These are phyloP conservation scores for Tuber brumale DNA, from an alignment of 495 filamentous ascomycete species.

Conservation along the genomic window DNA sequence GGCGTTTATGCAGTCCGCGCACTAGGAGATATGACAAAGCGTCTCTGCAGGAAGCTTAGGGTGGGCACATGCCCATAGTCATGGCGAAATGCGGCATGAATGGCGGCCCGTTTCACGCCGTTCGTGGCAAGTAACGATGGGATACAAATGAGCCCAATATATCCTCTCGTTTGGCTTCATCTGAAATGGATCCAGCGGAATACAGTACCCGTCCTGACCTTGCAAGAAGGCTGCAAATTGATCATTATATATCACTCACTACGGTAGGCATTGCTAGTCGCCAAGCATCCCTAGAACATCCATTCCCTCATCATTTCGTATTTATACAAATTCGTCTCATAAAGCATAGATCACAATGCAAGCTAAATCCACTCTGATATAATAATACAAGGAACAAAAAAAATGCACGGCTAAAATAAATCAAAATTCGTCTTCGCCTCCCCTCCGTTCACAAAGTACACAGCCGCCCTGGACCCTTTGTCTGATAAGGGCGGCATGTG, in stretches of 20 bases:
- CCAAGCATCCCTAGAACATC: background rate
- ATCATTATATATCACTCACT: background rate
- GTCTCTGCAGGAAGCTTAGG: no score
- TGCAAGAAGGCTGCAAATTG: background rate
- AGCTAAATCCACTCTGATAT: background rate
- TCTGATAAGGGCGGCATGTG: slow-evolving; percentile 70
- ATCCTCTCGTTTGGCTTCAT: no score
- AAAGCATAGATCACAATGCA: background rate
- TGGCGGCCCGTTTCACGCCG: no score
- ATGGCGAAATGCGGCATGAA: no score
- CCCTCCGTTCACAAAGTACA: slow-evolving; percentile 38
- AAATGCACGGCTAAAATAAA: background rate
- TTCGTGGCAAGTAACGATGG: no score
- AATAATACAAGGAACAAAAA: slow-evolving; percentile 1
- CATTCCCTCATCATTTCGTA: background rate
- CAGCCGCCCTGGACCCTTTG: slow-evolving; percentile 66
- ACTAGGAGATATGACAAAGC: no score
- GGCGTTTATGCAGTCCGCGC: no score
- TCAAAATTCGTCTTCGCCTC: slow-evolving; percentile 33
- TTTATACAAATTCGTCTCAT: background rate
- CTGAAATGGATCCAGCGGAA: no score
- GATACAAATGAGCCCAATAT: no score
- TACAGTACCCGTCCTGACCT: background rate
- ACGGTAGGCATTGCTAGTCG: background rate
- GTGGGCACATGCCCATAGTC: no score